Evolutionary conservation across 2,329 filamentous ascomycete genomes (phyloP), one percentile per base, ranked within the genome.

Genomic region (Colletotrichum echinochloae): DNA sequence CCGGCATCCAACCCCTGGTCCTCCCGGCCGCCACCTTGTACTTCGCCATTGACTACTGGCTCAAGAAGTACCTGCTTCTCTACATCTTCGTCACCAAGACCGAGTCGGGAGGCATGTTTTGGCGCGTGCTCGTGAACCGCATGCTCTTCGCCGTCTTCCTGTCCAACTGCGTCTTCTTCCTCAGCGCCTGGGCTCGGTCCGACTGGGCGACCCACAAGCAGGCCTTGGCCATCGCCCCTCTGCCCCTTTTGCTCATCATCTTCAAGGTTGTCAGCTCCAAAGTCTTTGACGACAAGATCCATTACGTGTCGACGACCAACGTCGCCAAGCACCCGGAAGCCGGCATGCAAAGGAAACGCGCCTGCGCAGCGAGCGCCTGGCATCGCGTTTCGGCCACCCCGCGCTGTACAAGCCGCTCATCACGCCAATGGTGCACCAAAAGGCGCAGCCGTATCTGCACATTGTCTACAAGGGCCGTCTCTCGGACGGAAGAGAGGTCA

Each of bases 31-130:
- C 93, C 0, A 94, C 95, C 1, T 82, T 98, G 37, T 99, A 98
- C 85, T 98, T 98, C 79, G 83, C 85, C 61, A 85, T 99, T 60
- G 96, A 99, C 79, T 91, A 91, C 5, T 94, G 92, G 81, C 86
- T 98, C 78, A 98, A 97, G 87, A 98, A 98, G 82, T 99, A 99
- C 78, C 85, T 98, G 55, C 83, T 98, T 48, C 87, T 98, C 74
- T 97, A 99, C 81, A 92, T 98, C 73, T 98, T 98, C 78, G 89
- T 97, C 74, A 99, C 96, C 56, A 99, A 98, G 84, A 97, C 92
- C 35, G 96, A 99, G 78, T 98, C 95, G 0, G 96, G 95, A 11
- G 96, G 96, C 60, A 89, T 92, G 79, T 97, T 94, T 78, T 99
- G 96, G 96, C 90, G 94, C 23, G 89, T 95, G 1, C 80, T 98